A percentile compares a stretch with the other conserved stretches of the same genome.
These are phyloP conservation scores for Coemansia sp. DNA, from an alignment of 192 early-diverging fungal species.

Conservation along the genomic window DNA sequence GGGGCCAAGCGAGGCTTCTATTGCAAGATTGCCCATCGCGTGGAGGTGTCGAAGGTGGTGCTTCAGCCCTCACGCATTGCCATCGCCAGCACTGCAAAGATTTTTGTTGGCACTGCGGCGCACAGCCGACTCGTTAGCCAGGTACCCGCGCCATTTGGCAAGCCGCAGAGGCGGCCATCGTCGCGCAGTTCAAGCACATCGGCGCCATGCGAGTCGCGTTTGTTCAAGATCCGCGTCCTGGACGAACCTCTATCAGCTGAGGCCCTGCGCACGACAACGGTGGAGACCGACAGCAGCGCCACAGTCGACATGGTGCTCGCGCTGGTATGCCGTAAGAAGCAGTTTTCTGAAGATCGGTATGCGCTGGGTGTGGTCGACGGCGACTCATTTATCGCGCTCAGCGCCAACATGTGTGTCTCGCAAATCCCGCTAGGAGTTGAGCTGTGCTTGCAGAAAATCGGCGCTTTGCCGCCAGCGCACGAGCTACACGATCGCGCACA, in stretches of 20 bases:
- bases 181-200: background rate
- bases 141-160: background rate
- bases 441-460: conserved; percentile 48
- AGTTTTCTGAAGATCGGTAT: conserved; percentile 84
- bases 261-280: conserved; percentile 90
- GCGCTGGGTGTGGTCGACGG: conserved; percentile 82
- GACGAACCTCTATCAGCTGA: conserved; percentile 47
- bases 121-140: background rate
- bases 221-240: conserved; percentile 30
- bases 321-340: conserved; percentile 84
- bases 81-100: conserved; percentile 32
- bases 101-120: conserved; percentile 33
- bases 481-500: background rate
- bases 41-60: conserved; percentile 25
- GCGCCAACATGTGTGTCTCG: conserved; percentile 81
- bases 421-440: conserved; percentile 39
- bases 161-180: background rate
- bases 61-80: conserved; percentile 44
- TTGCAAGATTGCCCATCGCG: conserved; percentile 12
- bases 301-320: conserved; percentile 83
- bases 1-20: conserved; percentile 1
- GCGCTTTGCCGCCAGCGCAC: conserved; percentile 14
- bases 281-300: conserved; percentile 72
- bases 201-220: conserved; percentile 18
- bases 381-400: conserved; percentile 66